Percentiles rank a stretch among this genome's conserved stretches.
phyloP scores from a whole-genome alignment of 805 yeast species.

The Tetrapisispora nanseiensis region DNA sequence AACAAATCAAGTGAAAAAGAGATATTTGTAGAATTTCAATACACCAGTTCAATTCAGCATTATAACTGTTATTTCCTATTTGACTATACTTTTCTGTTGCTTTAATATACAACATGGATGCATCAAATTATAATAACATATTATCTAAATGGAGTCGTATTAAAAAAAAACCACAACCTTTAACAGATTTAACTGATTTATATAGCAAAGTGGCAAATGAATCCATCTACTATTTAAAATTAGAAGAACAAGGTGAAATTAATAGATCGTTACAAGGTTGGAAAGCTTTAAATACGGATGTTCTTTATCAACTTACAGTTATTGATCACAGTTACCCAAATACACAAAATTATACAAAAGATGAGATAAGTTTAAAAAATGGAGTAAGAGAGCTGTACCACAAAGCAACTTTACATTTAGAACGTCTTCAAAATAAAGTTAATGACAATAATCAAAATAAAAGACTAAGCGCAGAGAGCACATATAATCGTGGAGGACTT shows the following conservation, averaged over 20 bases:
- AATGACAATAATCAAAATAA: slow-evolving; percentile 4
- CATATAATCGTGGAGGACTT: slow-evolving; percentile 12
- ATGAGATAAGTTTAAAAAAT: slow-evolving; percentile 36
- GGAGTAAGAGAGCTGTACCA: slow-evolving; percentile 32
- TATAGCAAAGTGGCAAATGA: slow-evolving; percentile 54
- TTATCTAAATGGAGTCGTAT: slow-evolving; percentile 14
- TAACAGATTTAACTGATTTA: slow-evolving; percentile 48
- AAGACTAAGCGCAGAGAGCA: not conserved
- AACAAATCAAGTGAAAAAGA: too few species aligned
- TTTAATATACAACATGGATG: not conserved
- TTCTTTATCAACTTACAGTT: slow-evolving; percentile 44
- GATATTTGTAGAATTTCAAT: too few species aligned
- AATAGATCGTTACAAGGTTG: slow-evolving; percentile 60
- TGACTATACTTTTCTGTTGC: too few species aligned
- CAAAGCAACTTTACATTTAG: slow-evolving; percentile 33
- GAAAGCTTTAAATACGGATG: slow-evolving; percentile 58
- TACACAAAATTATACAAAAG: slow-evolving; percentile 31
- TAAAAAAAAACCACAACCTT: slow-evolving; percentile 50
- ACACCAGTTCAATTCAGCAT: too few species aligned
- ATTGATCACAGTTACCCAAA: slow-evolving; percentile 36
- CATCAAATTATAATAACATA: not conserved
- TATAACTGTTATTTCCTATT: too few species aligned
- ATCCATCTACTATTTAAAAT: slow-evolving; percentile 45
- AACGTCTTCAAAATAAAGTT: slow-evolving; percentile 25
- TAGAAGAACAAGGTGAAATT: slow-evolving; percentile 45